Evolutionary conservation across 2,329 filamentous ascomycete genomes (phyloP).

Genomic region (Fusarium falciforme): DNA sequence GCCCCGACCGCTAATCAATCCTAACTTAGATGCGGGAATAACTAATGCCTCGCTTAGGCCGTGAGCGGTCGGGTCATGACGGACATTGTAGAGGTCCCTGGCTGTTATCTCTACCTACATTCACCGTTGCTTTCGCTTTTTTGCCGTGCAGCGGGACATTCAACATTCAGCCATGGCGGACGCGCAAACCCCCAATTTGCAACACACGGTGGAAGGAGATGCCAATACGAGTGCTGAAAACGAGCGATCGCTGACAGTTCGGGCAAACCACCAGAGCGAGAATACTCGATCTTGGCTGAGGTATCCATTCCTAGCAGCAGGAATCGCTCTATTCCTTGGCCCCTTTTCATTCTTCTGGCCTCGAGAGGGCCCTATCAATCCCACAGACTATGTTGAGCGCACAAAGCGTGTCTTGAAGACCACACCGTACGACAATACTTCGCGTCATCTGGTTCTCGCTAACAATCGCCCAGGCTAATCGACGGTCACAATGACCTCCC

Average conservation of each 20-base stretch:
- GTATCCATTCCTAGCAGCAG: conserved; percentile 2
- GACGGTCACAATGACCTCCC: conserved; percentile 48
- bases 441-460: conserved; percentile 8
- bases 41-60: background rate
- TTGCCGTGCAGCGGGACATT: background rate
- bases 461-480: conserved; percentile 12
- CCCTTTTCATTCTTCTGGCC: conserved; percentile 10
- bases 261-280: background rate
- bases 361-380: conserved; percentile 6
- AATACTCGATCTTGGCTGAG: background rate
- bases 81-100: too few species aligned
- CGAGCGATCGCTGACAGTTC: background rate
- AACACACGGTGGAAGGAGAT: background rate
- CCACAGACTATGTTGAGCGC: conserved; percentile 17
- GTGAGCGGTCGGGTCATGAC: background rate
- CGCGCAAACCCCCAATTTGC: background rate
- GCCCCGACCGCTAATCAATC: background rate
- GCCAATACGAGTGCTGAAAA: background rate
- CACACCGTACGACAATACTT: conserved; percentile 5
- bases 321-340: conserved; percentile 6
- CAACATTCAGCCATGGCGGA: background rate
- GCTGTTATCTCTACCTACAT: background rate
- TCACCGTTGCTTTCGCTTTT: background rate
- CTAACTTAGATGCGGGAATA: background rate
- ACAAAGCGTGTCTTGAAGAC: conserved; percentile 15